Evolutionary conservation across 2,329 filamentous ascomycete genomes (phyloP).

Genomic region (Arthrocladium fulminans): DNA sequence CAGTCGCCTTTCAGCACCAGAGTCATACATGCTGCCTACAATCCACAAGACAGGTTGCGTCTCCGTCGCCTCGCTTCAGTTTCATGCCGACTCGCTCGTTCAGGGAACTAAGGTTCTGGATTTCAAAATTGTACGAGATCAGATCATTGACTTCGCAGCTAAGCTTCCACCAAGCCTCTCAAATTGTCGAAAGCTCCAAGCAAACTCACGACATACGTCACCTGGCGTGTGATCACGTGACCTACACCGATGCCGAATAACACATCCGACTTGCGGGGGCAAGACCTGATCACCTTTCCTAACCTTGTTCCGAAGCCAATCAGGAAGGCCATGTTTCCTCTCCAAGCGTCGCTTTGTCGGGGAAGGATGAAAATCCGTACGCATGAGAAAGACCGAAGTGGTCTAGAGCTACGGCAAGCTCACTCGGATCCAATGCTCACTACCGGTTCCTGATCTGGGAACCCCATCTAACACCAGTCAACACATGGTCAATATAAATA

Average conservation of each 20-base stretch:
- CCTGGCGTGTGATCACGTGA: slow-evolving; percentile 14
- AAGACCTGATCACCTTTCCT: neutral
- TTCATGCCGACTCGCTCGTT: too few relatives aligned
- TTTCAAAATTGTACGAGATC: too few relatives aligned
- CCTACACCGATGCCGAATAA: slow-evolving; percentile 10
- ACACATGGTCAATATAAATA: too few relatives aligned
- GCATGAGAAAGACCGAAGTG: neutral
- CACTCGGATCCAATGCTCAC: neutral
- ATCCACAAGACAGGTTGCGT: too few relatives aligned
- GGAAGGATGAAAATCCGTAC: neutral
- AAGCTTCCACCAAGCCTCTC: too few relatives aligned
- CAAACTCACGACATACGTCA: slow-evolving; percentile 16
- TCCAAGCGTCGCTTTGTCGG: neutral
- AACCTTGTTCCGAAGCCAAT: neutral
- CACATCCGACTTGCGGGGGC: slow-evolving; percentile 11
- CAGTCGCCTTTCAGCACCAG: too few relatives aligned
- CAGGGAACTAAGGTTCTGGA: too few relatives aligned
- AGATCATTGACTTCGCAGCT: too few relatives aligned
- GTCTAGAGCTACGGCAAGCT: neutral
- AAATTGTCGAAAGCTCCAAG: too few relatives aligned
- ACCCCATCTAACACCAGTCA: too few relatives aligned
- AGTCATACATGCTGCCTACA: too few relatives aligned
- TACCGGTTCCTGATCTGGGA: neutral
- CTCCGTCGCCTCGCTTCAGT: too few relatives aligned
- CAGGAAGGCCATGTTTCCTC: neutral